A percentile compares a stretch with the other conserved stretches of the same genome.
These are phyloP conservation scores for Coemansia sp. DNA, from an alignment of 192 early-diverging fungal species.

Conservation along the genomic window DNA sequence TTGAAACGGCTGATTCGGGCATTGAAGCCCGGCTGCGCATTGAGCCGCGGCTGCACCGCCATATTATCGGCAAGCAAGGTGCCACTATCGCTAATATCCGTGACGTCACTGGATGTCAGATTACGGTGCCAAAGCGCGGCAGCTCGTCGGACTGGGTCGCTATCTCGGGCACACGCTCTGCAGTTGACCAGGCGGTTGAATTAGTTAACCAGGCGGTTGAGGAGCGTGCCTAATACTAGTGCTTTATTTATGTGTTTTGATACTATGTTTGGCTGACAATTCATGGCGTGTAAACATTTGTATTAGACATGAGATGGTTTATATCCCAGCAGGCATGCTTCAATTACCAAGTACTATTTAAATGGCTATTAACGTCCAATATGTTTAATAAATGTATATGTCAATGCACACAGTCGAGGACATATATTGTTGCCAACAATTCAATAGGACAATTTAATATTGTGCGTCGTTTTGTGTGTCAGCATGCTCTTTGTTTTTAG, in stretches of 20 bases:
- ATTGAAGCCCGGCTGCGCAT: slow-evolving; percentile 48
- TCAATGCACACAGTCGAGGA: no score
- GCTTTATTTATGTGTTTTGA: neutral
- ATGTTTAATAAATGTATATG: no score
- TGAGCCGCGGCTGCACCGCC: slow-evolving; percentile 56
- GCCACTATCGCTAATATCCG: slow-evolving; percentile 70
- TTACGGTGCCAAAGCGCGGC: slow-evolving; percentile 60
- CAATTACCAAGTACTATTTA: no score
- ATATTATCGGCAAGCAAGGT: slow-evolving; percentile 76
- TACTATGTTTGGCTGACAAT: no score
- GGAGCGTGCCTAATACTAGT: slow-evolving; percentile 34
- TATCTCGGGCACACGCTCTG: slow-evolving; percentile 23
- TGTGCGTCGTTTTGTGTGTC: no score
- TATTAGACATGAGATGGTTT: no score
- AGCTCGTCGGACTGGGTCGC: slow-evolving; percentile 25
- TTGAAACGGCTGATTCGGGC: neutral
- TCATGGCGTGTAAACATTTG: no score
- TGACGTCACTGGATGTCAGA: slow-evolving; percentile 58
- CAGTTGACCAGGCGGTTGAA: slow-evolving; percentile 31
- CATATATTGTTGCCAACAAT: no score
- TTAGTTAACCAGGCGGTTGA: slow-evolving; percentile 38
- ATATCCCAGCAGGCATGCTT: no score
- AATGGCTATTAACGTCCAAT: no score
- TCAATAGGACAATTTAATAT: no score
- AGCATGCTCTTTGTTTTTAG: no score